Evolutionary conservation across 2,329 filamentous ascomycete species (phyloP).

Genomic region (Alternaria atra): DNA sequence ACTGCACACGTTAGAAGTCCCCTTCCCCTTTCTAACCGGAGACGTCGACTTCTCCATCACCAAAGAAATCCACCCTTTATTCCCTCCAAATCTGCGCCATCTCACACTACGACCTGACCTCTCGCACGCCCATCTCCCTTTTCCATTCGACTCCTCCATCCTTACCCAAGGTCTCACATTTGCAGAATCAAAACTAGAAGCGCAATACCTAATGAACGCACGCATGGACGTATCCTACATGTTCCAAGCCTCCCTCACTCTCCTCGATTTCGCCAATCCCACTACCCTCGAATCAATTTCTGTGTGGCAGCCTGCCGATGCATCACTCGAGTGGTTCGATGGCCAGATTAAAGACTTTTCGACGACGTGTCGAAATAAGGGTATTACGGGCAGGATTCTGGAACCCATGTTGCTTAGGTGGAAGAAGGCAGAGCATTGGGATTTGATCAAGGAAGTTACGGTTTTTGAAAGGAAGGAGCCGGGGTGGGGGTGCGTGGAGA

Average conservation of each 20-base stretch:
- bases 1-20: slow-evolving; percentile 38
- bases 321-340: slow-evolving; percentile 33
- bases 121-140: slow-evolving; percentile 34
- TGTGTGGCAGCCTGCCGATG: slow-evolving; percentile 40
- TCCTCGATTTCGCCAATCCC: slow-evolving; percentile 26
- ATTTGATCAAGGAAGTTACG: slow-evolving; percentile 33
- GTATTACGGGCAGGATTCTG: slow-evolving; percentile 26
- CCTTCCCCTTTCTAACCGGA: slow-evolving; percentile 37
- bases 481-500: slow-evolving; percentile 1
- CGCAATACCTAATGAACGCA: slow-evolving; percentile 22
- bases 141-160: slow-evolving; percentile 28
- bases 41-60: slow-evolving; percentile 34
- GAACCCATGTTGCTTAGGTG: slow-evolving; percentile 36
- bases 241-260: slow-evolving; percentile 27
- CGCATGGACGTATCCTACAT: slow-evolving; percentile 41
- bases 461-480: slow-evolving; percentile 25
- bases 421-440: slow-evolving; percentile 33
- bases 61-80: slow-evolving; percentile 27
- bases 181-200: slow-evolving; percentile 26
- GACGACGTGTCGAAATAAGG: slow-evolving; percentile 37
- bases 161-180: slow-evolving; percentile 28
- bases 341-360: slow-evolving; percentile 34
- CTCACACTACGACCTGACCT: slow-evolving; percentile 37
- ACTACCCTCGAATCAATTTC: slow-evolving; percentile 31
- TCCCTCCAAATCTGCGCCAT: slow-evolving; percentile 37